Evolutionary conservation across 2,329 filamentous ascomycete genomes (phyloP).

Genomic region (Tolypocladium cylindrosporum): DNA sequence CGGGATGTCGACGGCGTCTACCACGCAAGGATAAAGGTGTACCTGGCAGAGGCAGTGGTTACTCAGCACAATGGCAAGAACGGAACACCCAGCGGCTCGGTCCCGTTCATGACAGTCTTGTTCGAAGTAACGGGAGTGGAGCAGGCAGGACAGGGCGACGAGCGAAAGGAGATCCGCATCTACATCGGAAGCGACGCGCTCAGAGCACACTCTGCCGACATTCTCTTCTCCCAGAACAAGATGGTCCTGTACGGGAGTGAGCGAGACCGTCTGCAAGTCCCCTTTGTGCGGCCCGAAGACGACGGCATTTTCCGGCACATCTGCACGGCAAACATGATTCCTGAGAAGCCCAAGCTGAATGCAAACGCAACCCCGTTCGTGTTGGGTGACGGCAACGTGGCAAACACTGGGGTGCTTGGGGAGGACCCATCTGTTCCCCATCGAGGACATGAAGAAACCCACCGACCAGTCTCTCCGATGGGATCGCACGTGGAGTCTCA

Average conservation of each 20-base stretch:
- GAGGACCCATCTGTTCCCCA: slow-evolving; percentile 4
- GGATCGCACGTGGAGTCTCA: slow-evolving; percentile 22
- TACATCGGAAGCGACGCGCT: slow-evolving; percentile 86
- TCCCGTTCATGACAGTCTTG: slow-evolving; percentile 70
- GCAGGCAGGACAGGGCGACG: slow-evolving; percentile 22
- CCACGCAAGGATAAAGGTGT: slow-evolving; percentile 70
- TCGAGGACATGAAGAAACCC: slow-evolving; percentile 13
- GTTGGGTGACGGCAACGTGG: slow-evolving; percentile 20
- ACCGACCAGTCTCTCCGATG: slow-evolving; percentile 23
- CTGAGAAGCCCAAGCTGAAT: slow-evolving; percentile 50
- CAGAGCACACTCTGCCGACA: slow-evolving; percentile 76
- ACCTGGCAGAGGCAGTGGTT: slow-evolving; percentile 83
- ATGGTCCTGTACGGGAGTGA: slow-evolving; percentile 83
- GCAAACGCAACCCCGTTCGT: slow-evolving; percentile 36
- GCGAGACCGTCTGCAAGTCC: slow-evolving; percentile 76
- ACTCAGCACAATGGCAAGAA: slow-evolving; percentile 66
- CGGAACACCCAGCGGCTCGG: slow-evolving; percentile 53
- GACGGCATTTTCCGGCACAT: slow-evolving; percentile 72
- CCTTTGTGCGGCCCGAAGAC: slow-evolving; percentile 86
- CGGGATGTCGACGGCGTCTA: slow-evolving; percentile 55
- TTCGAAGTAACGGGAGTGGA: slow-evolving; percentile 63
- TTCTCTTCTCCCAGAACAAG: slow-evolving; percentile 85
- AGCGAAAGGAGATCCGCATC: slow-evolving; percentile 62
- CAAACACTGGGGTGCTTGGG: slow-evolving; percentile 1
- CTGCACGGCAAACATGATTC: slow-evolving; percentile 47